Base-by-base conservation (phyloP, 768 basidiomycete species). In the Leccinum barrowsii region DNA sequence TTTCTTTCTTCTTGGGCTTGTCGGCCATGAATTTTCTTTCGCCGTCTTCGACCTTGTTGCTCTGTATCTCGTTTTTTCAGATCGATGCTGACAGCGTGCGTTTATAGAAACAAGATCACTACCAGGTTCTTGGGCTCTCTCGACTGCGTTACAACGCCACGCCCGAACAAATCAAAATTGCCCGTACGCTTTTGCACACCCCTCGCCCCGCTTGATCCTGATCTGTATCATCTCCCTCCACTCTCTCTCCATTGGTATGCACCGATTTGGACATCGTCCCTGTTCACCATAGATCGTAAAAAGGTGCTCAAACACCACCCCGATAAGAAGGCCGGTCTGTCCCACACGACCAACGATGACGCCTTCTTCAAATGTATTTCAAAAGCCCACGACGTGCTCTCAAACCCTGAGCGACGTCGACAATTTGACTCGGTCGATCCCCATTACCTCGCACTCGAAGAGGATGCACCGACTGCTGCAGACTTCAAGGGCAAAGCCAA, bases 341-440 rank as follows among this genome's bases (percentile, higher is more conserved):
- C 84, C 35, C 85, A 86, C 65, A 90, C 91, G 66, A 87, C 92
- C 58, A 96, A 98, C 78, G 95, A 98, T 74, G 96, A 99, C 67
- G 87, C 87, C 0, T 98, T 99, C 81, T 99, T 99, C 90, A 99
- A 99, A 77, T 99, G 97, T 73, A 98, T 99, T 65, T 88, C 92
- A 77, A 99, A 99, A 75, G 96, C 96, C n/a, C 84, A 90, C 75
- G 97, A 99, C 65, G 87, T 94, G 44, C 86, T 99, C 57, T 88
- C 86, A 48, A 82, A 96, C 75, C 69, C 85, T 21, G 94, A 98
- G 70, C 87, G 87, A 67, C 86, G 94, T 57, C 86, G 92, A 50
- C 94, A 98, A 73, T 99, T 96, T 76, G 97, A 99, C 75, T 95
- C 93, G 2, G 92, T 97, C 55, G 96, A 99, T 75, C 90, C 89